Evolutionary conservation across 2,329 filamentous ascomycete species (phyloP), one percentile per base, ranked within the genome.

Genomic region (Alternaria panax): DNA sequence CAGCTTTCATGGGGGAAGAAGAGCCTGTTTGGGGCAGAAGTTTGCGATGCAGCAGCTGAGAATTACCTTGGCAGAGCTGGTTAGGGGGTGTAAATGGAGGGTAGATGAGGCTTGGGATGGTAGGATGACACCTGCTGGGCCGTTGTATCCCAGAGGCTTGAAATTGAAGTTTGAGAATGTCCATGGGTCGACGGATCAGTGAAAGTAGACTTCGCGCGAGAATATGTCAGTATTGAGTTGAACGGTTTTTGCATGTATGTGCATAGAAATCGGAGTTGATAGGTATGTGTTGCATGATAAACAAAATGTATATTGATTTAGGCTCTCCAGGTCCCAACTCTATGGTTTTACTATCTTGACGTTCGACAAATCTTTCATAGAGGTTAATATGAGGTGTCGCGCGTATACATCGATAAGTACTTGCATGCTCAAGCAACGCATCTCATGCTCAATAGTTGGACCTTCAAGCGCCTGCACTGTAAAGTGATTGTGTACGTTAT

Each of bases 11-110:
- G 79, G 79, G 11, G 79, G 79, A 5, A 68, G 72, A 12, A 68
- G 80, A 41, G 76, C 76, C 5, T 82, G 80, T 60, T 63, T 82
- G 27, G 80, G 80, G 0, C 76, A 81, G 66, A 73, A 71, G 41
- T 81, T 79, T 57, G 80, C 79, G 5, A 62, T 81, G 69, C 30
- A 34, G 30, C 30, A 34, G 30, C 30, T 34, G 36, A 73, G 77
- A 32, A 69, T 76, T 14, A 76, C 77, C 0, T 60, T 80, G 41
- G 70, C 74, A 8, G 69, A 74, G 43, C 34, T 72, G 55, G 46
- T 72, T n/a, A 66, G 61, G 38, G 60, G 61, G 11, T 55, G 64
- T 18, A 71, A 62, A 57, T 73, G 69, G 70, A 64, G 46, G 42
- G 56, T 72, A 7, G 66, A 71, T 46, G 64, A 70, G 51, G 59